These are phyloP conservation scores for Aspergillus cavernicola DNA, from an alignment of 495 filamentous ascomycete species.

Conservation along the genomic window DNA sequence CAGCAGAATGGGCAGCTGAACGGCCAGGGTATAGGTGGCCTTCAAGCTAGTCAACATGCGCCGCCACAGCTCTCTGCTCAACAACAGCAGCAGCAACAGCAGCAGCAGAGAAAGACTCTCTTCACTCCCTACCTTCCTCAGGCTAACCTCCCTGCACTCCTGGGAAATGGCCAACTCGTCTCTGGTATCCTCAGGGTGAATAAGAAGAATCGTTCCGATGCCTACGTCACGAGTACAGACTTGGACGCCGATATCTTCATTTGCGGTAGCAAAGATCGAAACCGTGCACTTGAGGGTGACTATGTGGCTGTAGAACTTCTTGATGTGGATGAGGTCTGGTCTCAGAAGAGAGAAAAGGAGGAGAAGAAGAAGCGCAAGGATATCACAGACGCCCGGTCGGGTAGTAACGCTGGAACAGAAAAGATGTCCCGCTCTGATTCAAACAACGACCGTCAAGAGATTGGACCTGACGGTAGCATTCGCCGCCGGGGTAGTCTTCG, in stretches of 20 bases:
- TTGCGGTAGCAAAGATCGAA: constrained; percentile 97
- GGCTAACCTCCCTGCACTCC: constrained; percentile 85
- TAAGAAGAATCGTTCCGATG: constrained; percentile 98
- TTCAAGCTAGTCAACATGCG: constrained; percentile 75
- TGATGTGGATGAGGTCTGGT: constrained; percentile 98
- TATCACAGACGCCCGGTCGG: constrained; percentile 82
- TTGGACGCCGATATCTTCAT: constrained; percentile 99
- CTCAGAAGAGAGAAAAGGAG: constrained; percentile 97
- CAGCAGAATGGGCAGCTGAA: constrained; percentile 78
- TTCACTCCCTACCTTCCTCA: constrained; percentile 98
- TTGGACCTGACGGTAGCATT: constrained; percentile 73
- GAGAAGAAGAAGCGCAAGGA: constrained; percentile 99
- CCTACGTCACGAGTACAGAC: constrained; percentile 92
- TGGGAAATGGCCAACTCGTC: constrained; percentile 90
- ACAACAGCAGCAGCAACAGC: constrained; percentile 65
- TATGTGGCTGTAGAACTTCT: constrained; percentile 93
- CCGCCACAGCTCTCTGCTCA: constrained; percentile 56
- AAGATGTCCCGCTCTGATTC: constrained; percentile 61
- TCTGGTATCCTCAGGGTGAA: constrained; percentile 96
- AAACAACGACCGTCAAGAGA: constrained; percentile 57
- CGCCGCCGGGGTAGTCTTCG: constrained; percentile 89
- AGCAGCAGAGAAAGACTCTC: constrained; percentile 94
- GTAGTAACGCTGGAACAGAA: constrained; percentile 65
- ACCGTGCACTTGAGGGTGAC: constrained; percentile 93
- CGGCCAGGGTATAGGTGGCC: constrained; percentile 60